phyloP scores from a whole-genome alignment of 2,329 filamentous ascomycete species.

The Oidium heveae region DNA sequence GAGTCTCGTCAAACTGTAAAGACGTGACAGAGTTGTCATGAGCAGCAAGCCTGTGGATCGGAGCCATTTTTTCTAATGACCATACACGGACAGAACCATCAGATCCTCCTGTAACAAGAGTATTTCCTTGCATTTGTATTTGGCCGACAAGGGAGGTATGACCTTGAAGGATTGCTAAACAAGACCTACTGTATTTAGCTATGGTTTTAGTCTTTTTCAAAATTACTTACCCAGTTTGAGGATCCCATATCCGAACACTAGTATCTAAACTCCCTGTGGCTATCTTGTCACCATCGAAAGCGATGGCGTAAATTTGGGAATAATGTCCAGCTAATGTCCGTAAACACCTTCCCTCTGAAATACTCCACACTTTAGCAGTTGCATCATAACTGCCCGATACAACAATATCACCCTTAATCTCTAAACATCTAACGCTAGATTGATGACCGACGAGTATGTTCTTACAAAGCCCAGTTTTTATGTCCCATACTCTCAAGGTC shows the following conservation, averaged over 20 bases:
- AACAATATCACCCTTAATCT: slow-evolving; percentile 87
- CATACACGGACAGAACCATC: slow-evolving; percentile 92
- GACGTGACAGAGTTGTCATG: slow-evolving; percentile 98
- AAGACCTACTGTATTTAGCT: slow-evolving; percentile 15
- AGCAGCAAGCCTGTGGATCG: slow-evolving; percentile 81
- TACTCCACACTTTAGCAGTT: slow-evolving; percentile 91
- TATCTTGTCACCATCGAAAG: slow-evolving; percentile 80
- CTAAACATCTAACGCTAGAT: slow-evolving; percentile 80
- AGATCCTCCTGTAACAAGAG: slow-evolving; percentile 82
- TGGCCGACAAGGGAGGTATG: slow-evolving; percentile 94
- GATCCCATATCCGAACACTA: slow-evolving; percentile 92
- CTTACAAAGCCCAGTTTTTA: slow-evolving; percentile 62
- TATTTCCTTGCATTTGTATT: slow-evolving; percentile 83
- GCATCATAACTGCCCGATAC: slow-evolving; percentile 98
- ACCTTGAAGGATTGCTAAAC: slow-evolving; percentile 77
- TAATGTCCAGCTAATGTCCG: slow-evolving; percentile 84
- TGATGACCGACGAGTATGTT: slow-evolving; percentile 88
- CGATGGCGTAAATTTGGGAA: slow-evolving; percentile 96
- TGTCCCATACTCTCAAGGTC: slow-evolving; percentile 85
- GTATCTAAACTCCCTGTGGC: slow-evolving; percentile 93
- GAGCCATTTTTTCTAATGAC: slow-evolving; percentile 73
- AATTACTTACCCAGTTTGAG: slow-evolving; percentile 46
- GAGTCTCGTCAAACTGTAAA: slow-evolving; percentile 84
- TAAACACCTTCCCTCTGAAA: slow-evolving; percentile 78
- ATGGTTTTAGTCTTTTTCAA: background rate